Evolutionary conservation across 495 filamentous ascomycete genomes (phyloP), one percentile per base, ranked within the genome.

Genomic region (Podospora appendiculata): DNA sequence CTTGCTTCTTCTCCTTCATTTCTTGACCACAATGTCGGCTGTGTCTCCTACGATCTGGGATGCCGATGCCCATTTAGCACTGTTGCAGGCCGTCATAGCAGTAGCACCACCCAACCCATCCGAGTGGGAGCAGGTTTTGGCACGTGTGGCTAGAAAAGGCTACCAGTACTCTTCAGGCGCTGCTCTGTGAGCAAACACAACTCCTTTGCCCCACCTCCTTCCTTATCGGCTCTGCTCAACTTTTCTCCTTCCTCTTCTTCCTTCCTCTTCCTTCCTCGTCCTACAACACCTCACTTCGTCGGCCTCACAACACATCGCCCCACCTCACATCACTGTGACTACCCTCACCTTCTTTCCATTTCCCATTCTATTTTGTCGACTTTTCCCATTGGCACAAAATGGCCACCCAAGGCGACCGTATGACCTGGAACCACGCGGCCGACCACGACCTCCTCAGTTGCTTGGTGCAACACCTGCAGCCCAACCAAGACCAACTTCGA

Each of bases 361-460:
- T 41, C 42, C 39, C 33, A 55, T 16, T 25, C 34, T 14, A 44
- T 18, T 44, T 35, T 51, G 32, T 13, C 5, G 18, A 36, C 8
- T 19, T 41, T 7, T 16, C 34, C 32, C 36, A 38, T 47, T 32
- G 9, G 4, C 17, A 6, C 51, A 55, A 48, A 8, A 51, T 53
- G 42, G 8, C 38, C 11, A 13, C 25, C 2, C 47, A 41, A 1
- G 17, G 8, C 32, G 59, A 60, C 1, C 57, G 59, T 12, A 68
- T 64, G 64, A 50, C 19, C 0, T 69, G 66, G 66, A 56, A 61
- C n/a, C 57, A 60, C n/a, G 33, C 58, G 3, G 64, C 61, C 0
- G 55, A 67, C 33, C 53, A 61, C 10, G 57, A 60, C 40, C 58
- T 69, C 0, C 57, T 69, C 10, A 52, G 41, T 9, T 51, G 38